These are phyloP conservation scores for Alternaria metachromatica DNA, from an alignment of 2,329 filamentous ascomycete genomes.

Conservation along the genomic window DNA sequence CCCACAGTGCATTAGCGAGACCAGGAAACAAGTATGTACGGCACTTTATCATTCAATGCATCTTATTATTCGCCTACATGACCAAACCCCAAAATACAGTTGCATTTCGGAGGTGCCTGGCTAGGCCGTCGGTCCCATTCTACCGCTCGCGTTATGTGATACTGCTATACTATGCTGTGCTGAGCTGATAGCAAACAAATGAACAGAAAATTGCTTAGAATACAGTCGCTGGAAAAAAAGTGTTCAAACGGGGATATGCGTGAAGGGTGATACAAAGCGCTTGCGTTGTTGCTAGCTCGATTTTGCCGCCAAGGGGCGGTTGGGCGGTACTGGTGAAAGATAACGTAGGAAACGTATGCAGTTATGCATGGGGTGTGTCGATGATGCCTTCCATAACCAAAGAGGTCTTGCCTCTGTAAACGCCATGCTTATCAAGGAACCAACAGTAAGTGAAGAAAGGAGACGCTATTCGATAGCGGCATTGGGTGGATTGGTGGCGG, in stretches of 20 bases:
- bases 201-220: conserved; percentile 10
- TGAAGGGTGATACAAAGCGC: conserved; percentile 31
- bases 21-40: conserved; percentile 9
- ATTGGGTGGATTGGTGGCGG: conserved; percentile 6
- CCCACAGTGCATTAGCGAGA: conserved; percentile 2
- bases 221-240: conserved; percentile 16
- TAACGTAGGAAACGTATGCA: conserved; percentile 9
- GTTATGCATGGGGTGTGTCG: conserved; percentile 9
- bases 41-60: conserved; percentile 4
- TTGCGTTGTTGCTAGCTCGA: conserved; percentile 23
- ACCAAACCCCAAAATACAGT: conserved; percentile 2
- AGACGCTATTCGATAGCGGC: not conserved
- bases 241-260: conserved; percentile 24
- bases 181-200: conserved; percentile 20
- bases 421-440: conserved; percentile 30
- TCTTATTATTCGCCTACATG: conserved; percentile 22
- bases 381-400: conserved; percentile 6
- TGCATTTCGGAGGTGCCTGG: conserved; percentile 11
- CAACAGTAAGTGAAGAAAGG: conserved; percentile 12
- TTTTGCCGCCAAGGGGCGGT: conserved; percentile 25
- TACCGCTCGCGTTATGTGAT: conserved; percentile 2
- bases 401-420: conserved; percentile 13
- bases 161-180: conserved; percentile 14
- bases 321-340: conserved; percentile 4
- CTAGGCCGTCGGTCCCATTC: conserved; percentile 7